Base-by-base conservation (phyloP, 352 stramenopile species). In the Pythium apleroticum region DNA sequence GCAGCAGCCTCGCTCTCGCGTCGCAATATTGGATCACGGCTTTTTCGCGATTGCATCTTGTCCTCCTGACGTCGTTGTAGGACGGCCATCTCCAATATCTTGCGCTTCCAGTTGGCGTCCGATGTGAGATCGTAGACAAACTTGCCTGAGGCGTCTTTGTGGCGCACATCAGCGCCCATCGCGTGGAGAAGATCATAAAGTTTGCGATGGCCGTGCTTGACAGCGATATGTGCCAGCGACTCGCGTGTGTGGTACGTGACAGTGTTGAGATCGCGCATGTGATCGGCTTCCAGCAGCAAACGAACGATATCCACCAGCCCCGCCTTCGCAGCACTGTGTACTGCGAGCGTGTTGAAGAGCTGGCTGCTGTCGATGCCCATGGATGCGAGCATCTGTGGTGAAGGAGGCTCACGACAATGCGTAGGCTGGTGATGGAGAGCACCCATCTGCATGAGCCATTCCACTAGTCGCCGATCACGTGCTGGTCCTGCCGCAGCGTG, bases 371-470 rank as follows among this genome's bases (percentile, higher is more conserved):
- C 46, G 17, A 24, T 48, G 22, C 14, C 30, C 30, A 41, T 15
- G n/a, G n/a, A 25, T 20, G 22, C 25, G 6, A 53, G 22, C 25
- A 33, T 39, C 1, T 15, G 12, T 15, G 3, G 33, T 11, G 33
- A 39, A 11, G 33, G 33, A 39, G 33, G 33, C 7, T 54, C 4
- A 20, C 27, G 50, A 49, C 60, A 31, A 48, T 52, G 50, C 60
- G 27, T 12, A 43, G 65, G 41, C 37, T 68, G 58, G 41, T 39
- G 24, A 39, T 66, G 9, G 41, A 65, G 39, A 50, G 48, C 33
- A 12, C 50, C 19, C 71, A 81, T 72, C 27, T 77, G 62, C 49
- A 76, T 66, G 52, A 82, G 65, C 69, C 65, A 81, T 30, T 79
- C 72, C 2, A 77, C 69, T 0, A 78, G 60, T 43, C 50, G 15